Base-by-base conservation (phyloP, 2,329 filamentous ascomycete genomes). In the Zasmidium angulare region DNA sequence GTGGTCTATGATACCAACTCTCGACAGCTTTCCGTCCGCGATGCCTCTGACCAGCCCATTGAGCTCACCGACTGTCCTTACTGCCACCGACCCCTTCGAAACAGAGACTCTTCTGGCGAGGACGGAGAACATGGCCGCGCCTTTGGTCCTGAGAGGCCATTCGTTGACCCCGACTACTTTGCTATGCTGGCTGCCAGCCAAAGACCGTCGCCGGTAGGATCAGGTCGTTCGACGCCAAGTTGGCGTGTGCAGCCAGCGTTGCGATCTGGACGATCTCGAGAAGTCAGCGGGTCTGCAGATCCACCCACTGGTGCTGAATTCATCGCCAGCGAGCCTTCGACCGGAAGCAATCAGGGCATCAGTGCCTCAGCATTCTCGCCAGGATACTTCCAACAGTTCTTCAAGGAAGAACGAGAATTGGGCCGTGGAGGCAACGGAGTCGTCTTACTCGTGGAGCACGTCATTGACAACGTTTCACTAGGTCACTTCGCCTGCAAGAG, bases 401-500 rank as follows among this genome's bases (percentile, higher is more conserved):
- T 99, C 70, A 87, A 92, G 2, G 93, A 96, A 69, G 91, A 98
- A 75, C 82, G 84, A 3, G 88, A 93, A 69, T 81, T 99, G 0
- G 95, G 95, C 0, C 85, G 89, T 69, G 95, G 96, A 21, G 95
- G 96, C 2, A 96, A 96, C 72, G 95, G 95, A 0, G 92, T 99
- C 2, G 95, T 99, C 1, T 77, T 99, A 50, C 82, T 98, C n/a
- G 95, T 99, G 10, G 87, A 90, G 60, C 95, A 99, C 76, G 84
- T 96, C 66, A 86, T 99, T 59, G 95, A 98, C 73, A 89, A 91
- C 21, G 93, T 96, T 48, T 84, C 87, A 29, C 81, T 99, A 1
- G 95, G 95, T 1, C 85, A 95, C 64, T 99, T 96, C 75, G 95
- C 95, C 12, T 99, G 95, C 81, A 99, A 99, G 76, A 86, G 96